A percentile compares a stretch with the other conserved stretches of the same genome.
These are phyloP conservation scores for Calonectria crousiana DNA, from an alignment of 2,329 filamentous ascomycete species.

Conservation along the genomic window DNA sequence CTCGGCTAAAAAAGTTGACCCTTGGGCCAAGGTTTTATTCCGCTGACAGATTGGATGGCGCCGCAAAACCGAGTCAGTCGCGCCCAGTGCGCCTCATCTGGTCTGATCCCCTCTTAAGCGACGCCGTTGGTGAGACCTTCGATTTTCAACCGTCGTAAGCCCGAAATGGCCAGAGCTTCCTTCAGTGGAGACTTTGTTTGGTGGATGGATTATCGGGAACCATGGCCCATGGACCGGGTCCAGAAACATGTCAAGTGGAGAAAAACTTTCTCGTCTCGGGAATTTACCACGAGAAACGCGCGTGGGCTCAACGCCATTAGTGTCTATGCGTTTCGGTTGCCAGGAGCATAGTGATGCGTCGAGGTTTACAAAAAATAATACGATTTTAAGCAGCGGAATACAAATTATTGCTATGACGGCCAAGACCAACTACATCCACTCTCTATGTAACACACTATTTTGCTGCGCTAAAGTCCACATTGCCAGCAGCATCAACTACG, in stretches of 20 bases:
- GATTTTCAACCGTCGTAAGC: background rate
- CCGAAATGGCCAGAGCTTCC: background rate
- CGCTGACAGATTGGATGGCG: background rate
- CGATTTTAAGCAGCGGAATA: background rate
- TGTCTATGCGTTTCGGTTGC: background rate
- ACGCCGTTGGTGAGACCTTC: background rate
- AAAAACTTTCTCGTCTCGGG: background rate
- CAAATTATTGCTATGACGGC: background rate
- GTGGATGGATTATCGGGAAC: background rate
- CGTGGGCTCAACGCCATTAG: background rate
- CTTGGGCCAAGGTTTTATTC: background rate
- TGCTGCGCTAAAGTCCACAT: conserved; percentile 37
- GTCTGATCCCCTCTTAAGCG: background rate
- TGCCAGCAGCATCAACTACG: conserved; percentile 28
- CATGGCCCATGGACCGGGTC: background rate
- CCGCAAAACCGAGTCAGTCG: background rate
- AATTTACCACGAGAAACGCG: background rate
- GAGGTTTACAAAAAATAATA: background rate
- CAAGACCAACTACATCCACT: background rate
- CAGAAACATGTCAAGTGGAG: background rate
- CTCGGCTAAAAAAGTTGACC: background rate
- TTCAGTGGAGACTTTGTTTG: background rate
- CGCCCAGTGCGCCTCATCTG: background rate
- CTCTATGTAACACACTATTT: conserved; percentile 7
- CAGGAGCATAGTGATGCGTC: background rate